Conservation (phyloP, 805 yeast species). For the Ogataea nonfermentans region DNA sequence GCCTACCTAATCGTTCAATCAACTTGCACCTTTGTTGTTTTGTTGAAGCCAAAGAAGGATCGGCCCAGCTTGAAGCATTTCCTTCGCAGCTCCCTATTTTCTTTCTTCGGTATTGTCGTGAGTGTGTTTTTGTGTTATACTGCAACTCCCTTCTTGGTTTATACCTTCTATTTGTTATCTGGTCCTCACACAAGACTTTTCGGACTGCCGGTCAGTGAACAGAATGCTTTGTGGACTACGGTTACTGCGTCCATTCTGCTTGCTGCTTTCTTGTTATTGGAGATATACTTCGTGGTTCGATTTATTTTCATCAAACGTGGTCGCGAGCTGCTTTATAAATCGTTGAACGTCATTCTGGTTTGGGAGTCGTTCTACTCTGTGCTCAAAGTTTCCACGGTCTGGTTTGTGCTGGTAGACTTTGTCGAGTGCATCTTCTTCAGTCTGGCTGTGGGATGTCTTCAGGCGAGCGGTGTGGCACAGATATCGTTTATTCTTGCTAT, state of each 20-base stretch:
- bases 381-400: slow-evolving; percentile 42
- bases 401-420: slow-evolving; percentile 39
- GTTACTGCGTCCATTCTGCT: slow-evolving; percentile 36
- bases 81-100: slow-evolving; percentile 24
- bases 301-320: slow-evolving; percentile 28
- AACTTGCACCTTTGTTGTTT: slow-evolving; percentile 5
- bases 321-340: slow-evolving; percentile 41
- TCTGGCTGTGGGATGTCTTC: slow-evolving; percentile 44
- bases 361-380: slow-evolving; percentile 47
- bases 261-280: slow-evolving; percentile 33
- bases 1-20: slow-evolving; percentile 20
- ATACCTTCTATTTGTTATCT: slow-evolving; percentile 32
- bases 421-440: slow-evolving; percentile 36
- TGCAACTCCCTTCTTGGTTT: slow-evolving; percentile 44
- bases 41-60: slow-evolving; percentile 10
- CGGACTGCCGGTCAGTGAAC: slow-evolving; percentile 17
- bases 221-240: slow-evolving; percentile 24
- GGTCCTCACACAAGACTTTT: slow-evolving; percentile 17
- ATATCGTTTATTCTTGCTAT: slow-evolving; percentile 37
- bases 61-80: slow-evolving; percentile 16
- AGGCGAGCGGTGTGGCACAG: slow-evolving; percentile 44
- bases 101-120: slow-evolving; percentile 35
- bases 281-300: slow-evolving; percentile 35
- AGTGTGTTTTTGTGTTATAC: slow-evolving; percentile 36
- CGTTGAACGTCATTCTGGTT: slow-evolving; percentile 42